Evolutionary conservation across 148 eudicot species (phyloP).

Genomic region (Camellia granthamiana): DNA sequence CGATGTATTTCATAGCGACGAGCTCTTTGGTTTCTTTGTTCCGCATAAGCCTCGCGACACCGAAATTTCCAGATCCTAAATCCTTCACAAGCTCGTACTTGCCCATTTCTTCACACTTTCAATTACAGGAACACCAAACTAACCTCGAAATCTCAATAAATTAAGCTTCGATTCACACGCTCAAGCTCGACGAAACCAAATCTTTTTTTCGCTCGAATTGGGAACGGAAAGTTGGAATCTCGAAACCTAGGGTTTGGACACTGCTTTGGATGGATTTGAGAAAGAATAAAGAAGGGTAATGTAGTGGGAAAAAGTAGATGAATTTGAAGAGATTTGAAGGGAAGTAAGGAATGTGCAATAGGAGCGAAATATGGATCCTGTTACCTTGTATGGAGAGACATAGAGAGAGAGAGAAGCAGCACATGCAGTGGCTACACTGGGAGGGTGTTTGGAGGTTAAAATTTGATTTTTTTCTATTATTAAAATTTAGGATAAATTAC

Average conservation of each 20-base stretch:
- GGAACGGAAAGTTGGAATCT: not conserved
- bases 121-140: not conserved
- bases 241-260: not conserved
- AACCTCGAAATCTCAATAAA: conserved; percentile 15
- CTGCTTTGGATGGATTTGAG: not conserved
- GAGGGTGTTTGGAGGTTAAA: too few relatives aligned
- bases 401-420: too few relatives aligned
- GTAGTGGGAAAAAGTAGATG: not conserved
- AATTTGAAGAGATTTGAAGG: not conserved
- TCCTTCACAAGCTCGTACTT: conserved; percentile 35
- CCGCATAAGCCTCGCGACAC: conserved; percentile 38
- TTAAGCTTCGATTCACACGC: conserved; percentile 9
- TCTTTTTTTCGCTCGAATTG: not conserved
- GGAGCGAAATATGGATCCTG: not conserved
- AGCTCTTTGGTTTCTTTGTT: conserved; percentile 28
- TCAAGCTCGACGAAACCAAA: not conserved
- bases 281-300: not conserved
- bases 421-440: too few relatives aligned
- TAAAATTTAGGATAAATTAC: too few relatives aligned
- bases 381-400: not conserved
- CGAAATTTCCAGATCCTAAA: conserved; percentile 36
- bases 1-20: conserved; percentile 36
- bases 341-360: not conserved
- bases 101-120: conserved; percentile 20
- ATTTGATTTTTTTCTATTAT: too few relatives aligned